A percentile compares a stretch with the other conserved stretches of the same genome.
These are phyloP conservation scores for Nakazawaea holstii DNA, from an alignment of 805 yeast species.

Conservation along the genomic window DNA sequence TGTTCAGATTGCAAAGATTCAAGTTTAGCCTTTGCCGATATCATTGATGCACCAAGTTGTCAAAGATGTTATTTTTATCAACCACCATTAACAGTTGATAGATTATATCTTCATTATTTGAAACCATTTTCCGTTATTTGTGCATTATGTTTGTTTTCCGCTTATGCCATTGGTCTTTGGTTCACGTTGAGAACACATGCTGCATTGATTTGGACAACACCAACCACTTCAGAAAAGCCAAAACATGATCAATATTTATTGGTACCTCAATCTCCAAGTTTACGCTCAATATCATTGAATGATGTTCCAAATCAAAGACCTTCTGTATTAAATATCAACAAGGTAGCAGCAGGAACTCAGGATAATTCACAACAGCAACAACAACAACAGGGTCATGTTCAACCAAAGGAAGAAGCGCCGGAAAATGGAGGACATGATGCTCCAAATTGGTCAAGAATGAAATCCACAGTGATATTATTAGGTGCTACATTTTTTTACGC, in stretches of 20 bases:
- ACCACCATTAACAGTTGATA: slow-evolving; percentile 67
- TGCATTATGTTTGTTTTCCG: slow-evolving; percentile 72
- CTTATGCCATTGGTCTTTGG: slow-evolving; percentile 84
- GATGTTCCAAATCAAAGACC: slow-evolving; percentile 3
- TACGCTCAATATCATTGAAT: slow-evolving; percentile 9
- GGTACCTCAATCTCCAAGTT: slow-evolving; percentile 8
- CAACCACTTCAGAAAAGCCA: slow-evolving; percentile 35
- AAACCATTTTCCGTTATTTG: slow-evolving; percentile 80
- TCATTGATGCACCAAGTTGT: slow-evolving; percentile 34
- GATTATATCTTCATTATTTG: slow-evolving; percentile 59
- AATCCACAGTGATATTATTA: slow-evolving; percentile 76
- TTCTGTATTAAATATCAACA: slow-evolving; percentile 3
- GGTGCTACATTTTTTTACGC: slow-evolving; percentile 88
- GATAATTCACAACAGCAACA: slow-evolving; percentile 11
- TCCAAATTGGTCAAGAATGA: slow-evolving; percentile 90
- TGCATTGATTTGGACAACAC: slow-evolving; percentile 87
- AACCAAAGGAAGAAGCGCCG: slow-evolving; percentile 20
- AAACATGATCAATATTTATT: slow-evolving; percentile 5
- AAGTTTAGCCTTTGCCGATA: not conserved
- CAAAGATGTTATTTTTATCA: slow-evolving; percentile 71
- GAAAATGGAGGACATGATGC: slow-evolving; percentile 83
- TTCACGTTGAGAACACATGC: slow-evolving; percentile 96
- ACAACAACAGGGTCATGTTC: slow-evolving; percentile 8
- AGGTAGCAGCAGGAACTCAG: slow-evolving; percentile 5
- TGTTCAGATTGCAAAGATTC: slow-evolving; percentile 52